Percentiles rank a stretch among this genome's conserved stretches.
phyloP scores from a whole-genome alignment of 163 green algal species.

The Trebouxiophyceae sp. region DNA sequence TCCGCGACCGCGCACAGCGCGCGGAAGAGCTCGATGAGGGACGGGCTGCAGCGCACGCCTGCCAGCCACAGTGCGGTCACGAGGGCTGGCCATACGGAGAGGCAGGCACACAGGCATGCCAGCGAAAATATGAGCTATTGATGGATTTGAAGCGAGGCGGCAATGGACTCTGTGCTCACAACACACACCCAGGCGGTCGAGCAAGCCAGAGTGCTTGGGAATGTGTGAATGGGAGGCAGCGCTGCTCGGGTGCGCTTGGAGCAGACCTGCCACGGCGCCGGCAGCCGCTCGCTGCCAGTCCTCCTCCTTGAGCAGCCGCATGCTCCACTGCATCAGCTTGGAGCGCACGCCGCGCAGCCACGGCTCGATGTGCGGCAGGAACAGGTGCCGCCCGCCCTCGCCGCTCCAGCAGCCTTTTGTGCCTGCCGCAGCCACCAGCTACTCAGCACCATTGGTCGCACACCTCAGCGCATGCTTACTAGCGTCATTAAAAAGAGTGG shows the following conservation, averaged over 20 bases:
- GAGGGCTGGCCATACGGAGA: too few relatives aligned
- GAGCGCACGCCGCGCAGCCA: slow-evolving; percentile 13
- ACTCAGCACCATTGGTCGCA: too few relatives aligned
- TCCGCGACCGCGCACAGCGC: slow-evolving; percentile 6
- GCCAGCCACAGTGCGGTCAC: not conserved
- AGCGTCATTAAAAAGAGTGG: not conserved
- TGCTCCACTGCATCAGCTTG: slow-evolving; percentile 20
- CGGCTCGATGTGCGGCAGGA: slow-evolving; percentile 10
- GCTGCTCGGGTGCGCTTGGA: not conserved
- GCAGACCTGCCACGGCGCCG: not conserved
- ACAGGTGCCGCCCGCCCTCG: not conserved
- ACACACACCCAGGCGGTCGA: too few relatives aligned
- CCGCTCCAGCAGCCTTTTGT: not conserved
- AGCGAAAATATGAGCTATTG: too few relatives aligned
- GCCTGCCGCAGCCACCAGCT: too few relatives aligned
- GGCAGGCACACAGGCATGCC: too few relatives aligned
- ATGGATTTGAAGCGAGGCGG: too few relatives aligned
- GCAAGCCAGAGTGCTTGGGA: too few relatives aligned
- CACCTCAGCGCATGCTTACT: slow-evolving; percentile 1
- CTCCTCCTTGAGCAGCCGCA: slow-evolving; percentile 12
- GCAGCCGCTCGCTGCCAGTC: slow-evolving; percentile 4
- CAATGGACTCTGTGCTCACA: too few relatives aligned
- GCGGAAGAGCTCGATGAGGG: slow-evolving; percentile 15
- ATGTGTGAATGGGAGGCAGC: not conserved
- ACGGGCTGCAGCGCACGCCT: slow-evolving; percentile 6